A percentile compares a stretch with the other conserved stretches of the same genome.
Conservation (phyloP, 2,329 filamentous ascomycete species). For the Zopfia rhizophila region DNA sequence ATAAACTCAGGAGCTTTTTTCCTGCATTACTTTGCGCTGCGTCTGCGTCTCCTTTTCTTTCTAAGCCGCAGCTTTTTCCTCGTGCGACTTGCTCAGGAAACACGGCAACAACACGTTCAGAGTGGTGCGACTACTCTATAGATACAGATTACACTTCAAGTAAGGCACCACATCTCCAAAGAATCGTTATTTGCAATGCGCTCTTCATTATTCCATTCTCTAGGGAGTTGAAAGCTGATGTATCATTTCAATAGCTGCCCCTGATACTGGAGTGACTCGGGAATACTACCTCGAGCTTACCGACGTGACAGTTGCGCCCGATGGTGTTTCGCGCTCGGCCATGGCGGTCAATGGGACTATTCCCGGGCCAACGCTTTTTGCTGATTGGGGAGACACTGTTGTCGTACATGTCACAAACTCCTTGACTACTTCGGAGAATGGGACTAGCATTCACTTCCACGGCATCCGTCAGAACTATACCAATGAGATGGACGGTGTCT, state of each 20-base stretch:
- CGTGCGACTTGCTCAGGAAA: conserved; percentile 43
- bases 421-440: conserved; percentile 37
- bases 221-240: too few species aligned
- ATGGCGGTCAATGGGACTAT: conserved; percentile 56
- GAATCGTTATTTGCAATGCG: too few species aligned
- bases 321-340: conserved; percentile 62
- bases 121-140: conserved; percentile 62
- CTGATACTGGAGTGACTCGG: conserved; percentile 66
- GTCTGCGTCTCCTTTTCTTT: conserved; percentile 2
- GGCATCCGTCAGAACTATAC: conserved; percentile 45
- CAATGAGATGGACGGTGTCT: conserved; percentile 42
- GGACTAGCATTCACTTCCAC: conserved; percentile 46
- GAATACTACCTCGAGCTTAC: conserved; percentile 57
- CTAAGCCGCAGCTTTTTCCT: conserved; percentile 9
- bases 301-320: conserved; percentile 59
- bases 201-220: too few species aligned
- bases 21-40: too few species aligned
- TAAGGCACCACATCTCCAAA: too few species aligned
- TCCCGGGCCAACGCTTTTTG: conserved; percentile 57
- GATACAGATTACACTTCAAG: conserved; percentile 67
- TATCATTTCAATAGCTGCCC: conserved; percentile 55
- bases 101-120: conserved; percentile 37
- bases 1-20: too few species aligned
- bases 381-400: conserved; percentile 52
- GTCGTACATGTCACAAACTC: conserved; percentile 50